Conservation (phyloP, 805 yeast species). For the Teunomyces gatunensis region DNA sequence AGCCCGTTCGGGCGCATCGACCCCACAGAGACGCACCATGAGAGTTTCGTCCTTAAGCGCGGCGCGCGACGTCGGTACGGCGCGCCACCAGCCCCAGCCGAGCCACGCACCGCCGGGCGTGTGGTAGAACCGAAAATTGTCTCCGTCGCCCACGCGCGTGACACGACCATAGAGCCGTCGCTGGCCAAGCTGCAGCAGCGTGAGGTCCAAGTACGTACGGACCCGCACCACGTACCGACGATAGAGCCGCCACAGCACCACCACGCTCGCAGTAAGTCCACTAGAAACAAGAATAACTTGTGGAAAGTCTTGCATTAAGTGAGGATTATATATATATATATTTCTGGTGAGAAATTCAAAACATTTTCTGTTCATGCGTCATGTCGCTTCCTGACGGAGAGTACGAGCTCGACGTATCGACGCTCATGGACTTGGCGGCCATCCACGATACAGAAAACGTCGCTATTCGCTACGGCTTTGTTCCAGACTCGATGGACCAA, state of each 20-base stretch:
- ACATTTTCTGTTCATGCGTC: not conserved
- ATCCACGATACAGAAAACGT: conserved; percentile 13
- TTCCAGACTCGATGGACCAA: conserved; percentile 42
- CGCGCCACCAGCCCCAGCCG: conserved; percentile 94
- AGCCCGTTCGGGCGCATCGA: conserved; percentile 95
- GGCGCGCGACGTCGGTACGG: conserved; percentile 53
- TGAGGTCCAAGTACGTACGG: conserved; percentile 35
- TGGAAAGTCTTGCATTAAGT: conserved; percentile 19
- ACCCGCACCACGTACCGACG: conserved; percentile 33
- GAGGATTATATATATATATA: no score
- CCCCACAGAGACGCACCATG: conserved; percentile 81
- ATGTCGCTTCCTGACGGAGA: conserved; percentile 43
- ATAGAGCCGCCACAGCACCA: conserved; percentile 31
- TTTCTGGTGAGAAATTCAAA: not conserved
- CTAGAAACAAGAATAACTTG: conserved; percentile 38
- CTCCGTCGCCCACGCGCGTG: conserved; percentile 93
- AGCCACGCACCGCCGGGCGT: conserved; percentile 85
- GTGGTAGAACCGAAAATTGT: conserved; percentile 88
- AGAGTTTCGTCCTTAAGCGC: conserved; percentile 63
- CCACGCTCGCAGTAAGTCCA: conserved; percentile 27
- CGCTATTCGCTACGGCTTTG: conserved; percentile 40
- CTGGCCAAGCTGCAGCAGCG: conserved; percentile 30
- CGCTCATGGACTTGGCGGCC: conserved; percentile 8
- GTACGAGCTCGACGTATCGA: conserved; percentile 34
- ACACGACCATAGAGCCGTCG: conserved; percentile 59